A percentile compares a stretch with the other conserved stretches of the same genome.
Conservation (phyloP, 331 rosid genomes). For the Quercus tomentella region DNA sequence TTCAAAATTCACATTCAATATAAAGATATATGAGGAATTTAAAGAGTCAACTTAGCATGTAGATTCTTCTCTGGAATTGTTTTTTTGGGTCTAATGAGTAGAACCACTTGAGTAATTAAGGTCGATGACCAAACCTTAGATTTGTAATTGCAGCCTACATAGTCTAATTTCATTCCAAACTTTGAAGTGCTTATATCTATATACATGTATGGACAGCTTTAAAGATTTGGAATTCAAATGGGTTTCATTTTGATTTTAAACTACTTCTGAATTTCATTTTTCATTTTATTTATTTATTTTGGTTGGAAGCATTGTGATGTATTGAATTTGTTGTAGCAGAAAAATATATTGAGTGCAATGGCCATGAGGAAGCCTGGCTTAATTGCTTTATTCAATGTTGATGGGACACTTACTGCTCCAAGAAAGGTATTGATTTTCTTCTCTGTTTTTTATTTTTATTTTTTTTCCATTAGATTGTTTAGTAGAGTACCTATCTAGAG, state of each 20-base stretch:
- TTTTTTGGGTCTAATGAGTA: background rate
- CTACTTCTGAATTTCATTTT: background rate
- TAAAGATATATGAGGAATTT: too few relatives aligned
- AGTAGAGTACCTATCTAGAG: too few relatives aligned
- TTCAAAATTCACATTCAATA: too few relatives aligned
- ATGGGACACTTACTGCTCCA: constrained; percentile 92
- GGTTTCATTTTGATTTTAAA: background rate
- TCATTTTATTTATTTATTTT: background rate
- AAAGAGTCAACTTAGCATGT: fast-evolving
- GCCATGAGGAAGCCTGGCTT: constrained; percentile 59
- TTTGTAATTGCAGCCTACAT: background rate
- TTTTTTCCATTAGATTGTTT: background rate
- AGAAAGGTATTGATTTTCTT: constrained; percentile 51
- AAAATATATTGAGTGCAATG: constrained; percentile 32
- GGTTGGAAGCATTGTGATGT: constrained; percentile 15
- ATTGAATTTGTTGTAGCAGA: constrained; percentile 32
- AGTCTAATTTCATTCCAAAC: background rate
- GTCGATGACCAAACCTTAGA: background rate
- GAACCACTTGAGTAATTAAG: background rate
- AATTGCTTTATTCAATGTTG: constrained; percentile 91
- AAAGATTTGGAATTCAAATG: background rate
- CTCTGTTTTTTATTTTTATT: background rate
- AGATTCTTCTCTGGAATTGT: background rate
- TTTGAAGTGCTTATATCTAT: background rate
- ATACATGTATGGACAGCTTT: background rate